Conservation (phyloP, 495 filamentous ascomycete species). For the Sordaria brevicollis region DNA sequence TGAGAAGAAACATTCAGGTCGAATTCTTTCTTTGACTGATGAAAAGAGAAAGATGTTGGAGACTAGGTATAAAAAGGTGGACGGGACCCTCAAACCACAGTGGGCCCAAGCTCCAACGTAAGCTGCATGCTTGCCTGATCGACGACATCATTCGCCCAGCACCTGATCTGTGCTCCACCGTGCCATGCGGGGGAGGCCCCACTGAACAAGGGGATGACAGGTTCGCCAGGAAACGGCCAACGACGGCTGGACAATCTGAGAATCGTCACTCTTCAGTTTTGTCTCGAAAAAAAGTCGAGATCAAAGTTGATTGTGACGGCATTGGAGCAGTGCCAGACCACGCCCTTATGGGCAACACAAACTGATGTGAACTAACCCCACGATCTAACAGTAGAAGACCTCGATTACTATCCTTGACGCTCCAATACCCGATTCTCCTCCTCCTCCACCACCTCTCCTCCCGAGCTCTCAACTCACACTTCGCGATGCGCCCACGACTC, state of each 20-base stretch:
- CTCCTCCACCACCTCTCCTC: background rate
- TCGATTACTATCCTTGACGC: background rate
- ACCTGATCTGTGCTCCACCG: background rate
- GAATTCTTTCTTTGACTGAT: too few species aligned
- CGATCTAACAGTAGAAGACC: background rate
- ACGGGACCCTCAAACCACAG: too few species aligned
- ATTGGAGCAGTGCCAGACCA: background rate
- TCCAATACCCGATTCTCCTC: background rate
- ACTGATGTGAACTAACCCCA: background rate
- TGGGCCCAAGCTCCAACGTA: too few species aligned
- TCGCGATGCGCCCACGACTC: conserved; percentile 17
- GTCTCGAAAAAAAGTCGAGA: background rate
- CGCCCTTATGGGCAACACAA: background rate
- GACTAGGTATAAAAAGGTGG: too few species aligned
- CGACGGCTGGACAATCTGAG: background rate
- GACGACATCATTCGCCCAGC: too few species aligned
- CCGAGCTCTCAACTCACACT: background rate
- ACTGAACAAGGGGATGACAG: background rate
- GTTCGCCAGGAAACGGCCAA: background rate
- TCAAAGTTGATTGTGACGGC: background rate
- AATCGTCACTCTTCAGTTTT: background rate
- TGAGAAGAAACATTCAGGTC: too few species aligned
- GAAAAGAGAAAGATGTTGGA: too few species aligned
- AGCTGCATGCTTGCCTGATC: too few species aligned
- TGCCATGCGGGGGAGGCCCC: background rate